These are phyloP conservation scores for Elaeis guineensis DNA, from an alignment of 176 grass and related monocot genomes.

Conservation along the genomic window DNA sequence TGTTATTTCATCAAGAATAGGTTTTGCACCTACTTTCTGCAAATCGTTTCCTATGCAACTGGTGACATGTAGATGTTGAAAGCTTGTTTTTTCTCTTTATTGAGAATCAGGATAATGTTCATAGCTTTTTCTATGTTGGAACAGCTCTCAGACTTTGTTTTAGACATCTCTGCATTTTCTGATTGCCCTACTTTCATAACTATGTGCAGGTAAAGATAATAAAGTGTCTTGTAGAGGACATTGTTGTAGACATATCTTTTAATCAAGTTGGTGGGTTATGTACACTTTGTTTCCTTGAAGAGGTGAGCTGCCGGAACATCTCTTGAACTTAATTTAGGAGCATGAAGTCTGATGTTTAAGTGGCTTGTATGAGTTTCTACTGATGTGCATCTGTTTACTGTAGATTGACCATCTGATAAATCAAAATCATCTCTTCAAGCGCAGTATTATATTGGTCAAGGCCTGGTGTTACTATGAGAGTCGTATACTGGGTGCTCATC, in stretches of 20 bases:
- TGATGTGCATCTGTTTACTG: conserved; percentile 29
- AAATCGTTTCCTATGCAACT: too few species aligned
- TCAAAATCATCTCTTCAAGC: conserved; percentile 82
- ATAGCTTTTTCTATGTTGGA: too few species aligned
- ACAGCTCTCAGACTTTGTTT: too few species aligned
- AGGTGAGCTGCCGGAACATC: conserved; percentile 28
- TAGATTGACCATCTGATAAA: conserved; percentile 68
- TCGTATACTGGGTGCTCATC: conserved; percentile 95
- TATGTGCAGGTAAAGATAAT: conserved; percentile 85
- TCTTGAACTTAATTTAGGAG: background rate
- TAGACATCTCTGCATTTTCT: too few species aligned
- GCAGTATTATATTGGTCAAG: conserved; percentile 96
- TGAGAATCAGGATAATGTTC: too few species aligned
- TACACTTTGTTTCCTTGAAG: conserved; percentile 93
- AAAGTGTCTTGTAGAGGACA: conserved; percentile 94
- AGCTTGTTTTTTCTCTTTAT: too few species aligned
- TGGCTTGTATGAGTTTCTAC: conserved; percentile 17
- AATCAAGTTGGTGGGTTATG: conserved; percentile 97
- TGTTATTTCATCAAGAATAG: too few species aligned
- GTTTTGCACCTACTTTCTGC: too few species aligned
- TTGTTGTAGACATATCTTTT: conserved; percentile 95
- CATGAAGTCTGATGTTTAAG: conserved; percentile 24
- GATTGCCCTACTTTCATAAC: background rate
- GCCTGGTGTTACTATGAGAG: conserved; percentile 98
- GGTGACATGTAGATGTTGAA: too few species aligned